Base-by-base conservation (phyloP, 805 yeast genomes). In the Peterozyma xylosa region DNA sequence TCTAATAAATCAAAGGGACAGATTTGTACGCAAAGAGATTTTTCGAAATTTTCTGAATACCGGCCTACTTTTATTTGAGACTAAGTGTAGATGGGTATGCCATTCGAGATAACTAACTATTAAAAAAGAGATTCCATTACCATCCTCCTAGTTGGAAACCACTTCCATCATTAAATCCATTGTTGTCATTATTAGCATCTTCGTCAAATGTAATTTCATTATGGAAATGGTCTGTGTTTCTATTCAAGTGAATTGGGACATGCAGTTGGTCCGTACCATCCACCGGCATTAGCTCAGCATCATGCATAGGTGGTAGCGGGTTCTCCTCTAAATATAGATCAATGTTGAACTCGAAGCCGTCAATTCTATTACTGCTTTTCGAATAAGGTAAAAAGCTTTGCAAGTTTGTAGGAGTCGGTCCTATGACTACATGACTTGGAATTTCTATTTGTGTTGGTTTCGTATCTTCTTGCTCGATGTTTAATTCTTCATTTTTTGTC, bases 331-430 rank as follows among this genome's bases (percentile, higher is more conserved):
- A 17, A 34, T 45, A 41, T 30, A 17, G 15, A 9, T 33, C 30
- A 2, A 45, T 14, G 34, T 45, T 43, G 30, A 45, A 45, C 13
- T 45, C 47, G 11, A 7, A 10, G 5, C 14, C 16, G 11, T 55
- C 60, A 13, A 58, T 56, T 21, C 27, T 21, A 21, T 21, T 21
- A 21, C 27, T 5, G 32, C 53, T 50, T 35, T 47, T 52, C 16
- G 56, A 55, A 42, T 64, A 63, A 1, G 69, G 68, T 30, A 62
- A 47, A 40, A 55, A 51, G 15, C 55, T 54, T 33, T 57, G 45
- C 21, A 64, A 41, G 10, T 45, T 54, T 16, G 60, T 66, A 2
- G 69, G 67, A 11, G 65, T 56, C 1, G 67, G 66, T 0, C 67
- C 69, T 7, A 54, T 49, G 14, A 64, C 56, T 11, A 60, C 38